Conservation (phyloP, 2,329 filamentous ascomycete species). For the Arthrobotrys sinensis region DNA sequence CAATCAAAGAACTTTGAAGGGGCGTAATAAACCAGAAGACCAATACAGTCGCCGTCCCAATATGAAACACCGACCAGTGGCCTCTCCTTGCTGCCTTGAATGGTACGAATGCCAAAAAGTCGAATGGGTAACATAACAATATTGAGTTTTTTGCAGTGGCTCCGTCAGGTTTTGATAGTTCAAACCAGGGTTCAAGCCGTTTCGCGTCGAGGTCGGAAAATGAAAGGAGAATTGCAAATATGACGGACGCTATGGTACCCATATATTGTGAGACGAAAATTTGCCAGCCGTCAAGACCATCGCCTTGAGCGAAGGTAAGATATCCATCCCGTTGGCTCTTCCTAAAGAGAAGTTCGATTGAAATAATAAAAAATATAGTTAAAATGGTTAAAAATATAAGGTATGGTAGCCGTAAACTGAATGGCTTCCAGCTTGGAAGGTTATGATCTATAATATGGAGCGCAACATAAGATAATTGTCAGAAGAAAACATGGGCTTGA, state of each 20-base stretch:
- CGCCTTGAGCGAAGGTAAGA: conserved; percentile 48
- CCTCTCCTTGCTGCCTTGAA: conserved; percentile 67
- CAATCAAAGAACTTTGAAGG: conserved; percentile 73
- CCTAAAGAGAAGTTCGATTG: conserved; percentile 58
- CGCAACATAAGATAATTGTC: not conserved
- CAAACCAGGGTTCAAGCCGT: conserved; percentile 75
- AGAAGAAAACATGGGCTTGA: not conserved
- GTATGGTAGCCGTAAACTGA: conserved; percentile 53
- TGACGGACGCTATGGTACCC: conserved; percentile 72
- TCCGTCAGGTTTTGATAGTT: conserved; percentile 71
- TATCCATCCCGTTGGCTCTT: conserved; percentile 57
- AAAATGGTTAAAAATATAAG: conserved; percentile 54
- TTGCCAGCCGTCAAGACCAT: conserved; percentile 37
- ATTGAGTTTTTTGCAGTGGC: conserved; percentile 70
- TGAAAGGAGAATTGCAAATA: conserved; percentile 74
- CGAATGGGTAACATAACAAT: conserved; percentile 73
- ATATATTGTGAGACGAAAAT: conserved; percentile 63
- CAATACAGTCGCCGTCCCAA: conserved; percentile 70
- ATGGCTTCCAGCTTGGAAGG: conserved; percentile 58
- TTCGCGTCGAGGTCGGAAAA: conserved; percentile 76
- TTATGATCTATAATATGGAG: conserved; percentile 26
- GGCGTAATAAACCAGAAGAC: conserved; percentile 74
- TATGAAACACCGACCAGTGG: conserved; percentile 73
- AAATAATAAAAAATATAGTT: conserved; percentile 56
- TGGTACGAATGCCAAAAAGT: conserved; percentile 70